Base-by-base conservation (phyloP, 2,329 filamentous ascomycete species). In the Metarhizium anisopliae region DNA sequence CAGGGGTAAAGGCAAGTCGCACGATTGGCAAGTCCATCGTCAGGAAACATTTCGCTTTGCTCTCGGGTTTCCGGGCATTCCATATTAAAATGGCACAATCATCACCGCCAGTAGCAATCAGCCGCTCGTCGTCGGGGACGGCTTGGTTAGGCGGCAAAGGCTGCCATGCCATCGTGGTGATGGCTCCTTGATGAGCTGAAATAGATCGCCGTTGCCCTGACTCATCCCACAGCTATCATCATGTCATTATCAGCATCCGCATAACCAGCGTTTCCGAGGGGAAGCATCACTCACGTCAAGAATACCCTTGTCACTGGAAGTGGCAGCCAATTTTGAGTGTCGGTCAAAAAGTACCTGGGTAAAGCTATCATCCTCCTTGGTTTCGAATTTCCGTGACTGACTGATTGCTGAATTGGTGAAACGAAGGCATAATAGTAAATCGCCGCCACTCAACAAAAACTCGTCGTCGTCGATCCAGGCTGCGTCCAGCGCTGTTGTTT, bases 61-160 rank as follows among this genome's bases (percentile, higher is more conserved):
- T 76, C 54, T 83, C 80, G 1, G 76, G 67, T 42, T 72, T 74
- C 51, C 78, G 74, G 3, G 78, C 81, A 61, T 86, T 84, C 80
- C 82, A 86, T 30, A 86, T 79, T 50, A 78, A 72, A 51, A 86
- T 83, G 11, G 79, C 79, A 29, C 81, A 81, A 61, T 86, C 83
- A 58, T 85, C 82, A 3, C 80, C 79, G 29, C 81, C 82, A 1
- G 82, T 82, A 7, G 83, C 83, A 55, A 85, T 75, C 3, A 86
- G 70, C 29, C 83, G 74, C 59, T 84, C 81, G 52, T 77, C 77
- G 6, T 76, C 70, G 20, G 61, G 58, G 7, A 55, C 66, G 14
- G 67, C 62, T 55, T 76, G 73, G n/a, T 55, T 62, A 6, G 64
- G 59, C 2, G 65, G 62, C 18, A 80, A 60, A 11, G 83, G 83